Evolutionary conservation across 345 rosid species (phyloP).

Genomic region (Populus davidiana): DNA sequence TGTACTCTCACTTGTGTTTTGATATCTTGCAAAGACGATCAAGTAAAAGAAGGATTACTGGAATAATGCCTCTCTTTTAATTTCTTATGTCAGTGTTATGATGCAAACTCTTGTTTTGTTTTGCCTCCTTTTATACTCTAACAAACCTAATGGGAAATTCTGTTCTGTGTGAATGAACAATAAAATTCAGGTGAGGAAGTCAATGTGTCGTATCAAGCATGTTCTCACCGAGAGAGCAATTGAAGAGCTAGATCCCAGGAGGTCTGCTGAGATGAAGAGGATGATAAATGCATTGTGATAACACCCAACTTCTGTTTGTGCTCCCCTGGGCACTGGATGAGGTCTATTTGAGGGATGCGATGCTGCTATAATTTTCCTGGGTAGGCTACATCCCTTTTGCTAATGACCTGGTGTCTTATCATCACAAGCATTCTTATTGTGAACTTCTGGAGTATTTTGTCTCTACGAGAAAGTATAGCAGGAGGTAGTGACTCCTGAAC

Average conservation of each 20-base stretch:
- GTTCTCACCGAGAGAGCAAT: constrained; percentile 85
- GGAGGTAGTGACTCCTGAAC: not conserved
- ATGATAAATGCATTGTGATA: constrained; percentile 79
- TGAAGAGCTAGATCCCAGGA: constrained; percentile 78
- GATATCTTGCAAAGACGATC: not conserved
- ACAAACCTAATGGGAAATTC: constrained; percentile 4
- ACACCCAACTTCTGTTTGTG: not conserved
- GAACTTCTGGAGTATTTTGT: not conserved
- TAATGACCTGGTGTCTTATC: not conserved
- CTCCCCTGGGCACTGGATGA: not conserved
- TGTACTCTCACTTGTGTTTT: not conserved
- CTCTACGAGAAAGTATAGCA: not conserved
- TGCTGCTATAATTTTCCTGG: not conserved
- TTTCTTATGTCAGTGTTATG: not conserved
- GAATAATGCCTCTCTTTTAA: not conserved
- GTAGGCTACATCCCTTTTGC: not conserved
- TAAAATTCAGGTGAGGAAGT: constrained; percentile 66
- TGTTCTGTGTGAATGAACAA: constrained; percentile 1
- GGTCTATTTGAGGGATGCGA: not conserved
- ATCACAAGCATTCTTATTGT: not conserved
- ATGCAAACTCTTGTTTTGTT: not conserved
- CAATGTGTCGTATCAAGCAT: constrained; percentile 85
- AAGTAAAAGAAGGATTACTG: not conserved
- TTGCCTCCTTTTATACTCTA: not conserved
- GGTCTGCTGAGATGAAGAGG: constrained; percentile 85